Evolutionary conservation across 495 filamentous ascomycete genomes (phyloP), one percentile per base, ranked within the genome.

Genomic region (Aspergillus sparsus): DNA sequence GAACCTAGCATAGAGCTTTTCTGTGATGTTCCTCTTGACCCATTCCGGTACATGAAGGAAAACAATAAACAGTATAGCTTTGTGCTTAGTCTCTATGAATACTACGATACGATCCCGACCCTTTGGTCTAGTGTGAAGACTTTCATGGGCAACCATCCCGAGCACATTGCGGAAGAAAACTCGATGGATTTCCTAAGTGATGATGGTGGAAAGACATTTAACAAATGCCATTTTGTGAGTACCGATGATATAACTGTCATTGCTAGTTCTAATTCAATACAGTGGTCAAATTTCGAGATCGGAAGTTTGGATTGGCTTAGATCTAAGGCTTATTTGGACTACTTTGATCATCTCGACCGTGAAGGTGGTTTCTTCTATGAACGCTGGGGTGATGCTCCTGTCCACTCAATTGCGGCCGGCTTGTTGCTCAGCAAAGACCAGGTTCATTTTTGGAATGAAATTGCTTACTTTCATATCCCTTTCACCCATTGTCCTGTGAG

Each of bases 361-460:
- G 89, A 92, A 57, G 91, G 91, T 55, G 91, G 91, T 21, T 96
- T 96, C 80, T 96, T 94, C 78, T 96, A 96, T 64, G 91, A 96
- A 64, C 84, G 91, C 63, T 96, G 91, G 91, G 91, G 91, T 34
- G 91, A 96, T 75, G 91, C 91, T 5, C 91, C 91, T 0, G 88
- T 96, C 34, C 91, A 96, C 77, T 95, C 92, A n/a, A 97, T 98
- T 65, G 94, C 90, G 2, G 94, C 94, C 5, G 85, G 82, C 12
- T 73, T 97, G 3, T 82, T 97, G 71, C 79, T 98, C 61, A 85
- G 87, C 68, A 97, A 96, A 77, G 89, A 95, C 57, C 83, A 98
- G 69, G 87, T 98, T 62, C 93, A 98, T 67, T 98, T 98, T 80
- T 98, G 96, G 81, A 90, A 98, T 69, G 94, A 98, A 67, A 98